phyloP scores from a whole-genome alignment of 164 flowering plant genomes.

The Dillenia turbinata region DNA sequence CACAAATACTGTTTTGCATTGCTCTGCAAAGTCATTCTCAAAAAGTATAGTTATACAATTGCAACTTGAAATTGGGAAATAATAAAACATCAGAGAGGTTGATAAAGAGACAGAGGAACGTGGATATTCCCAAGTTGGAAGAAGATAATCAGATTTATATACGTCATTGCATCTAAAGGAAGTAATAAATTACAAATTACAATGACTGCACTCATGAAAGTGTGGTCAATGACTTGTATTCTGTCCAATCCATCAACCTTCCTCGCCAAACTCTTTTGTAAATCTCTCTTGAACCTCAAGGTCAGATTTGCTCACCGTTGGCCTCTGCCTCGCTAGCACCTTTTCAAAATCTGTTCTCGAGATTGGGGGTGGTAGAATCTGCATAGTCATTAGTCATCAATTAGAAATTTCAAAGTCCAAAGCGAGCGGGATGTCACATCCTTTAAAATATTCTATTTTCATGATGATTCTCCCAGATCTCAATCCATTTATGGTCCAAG shows the following conservation, averaged over 20 bases:
- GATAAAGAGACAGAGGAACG: too few species aligned
- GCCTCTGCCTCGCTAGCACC: constrained; percentile 92
- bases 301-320: constrained; percentile 92
- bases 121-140: too few species aligned
- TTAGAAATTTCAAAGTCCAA: neutral
- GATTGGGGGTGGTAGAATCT: constrained; percentile 95
- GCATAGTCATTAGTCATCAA: constrained; percentile 8
- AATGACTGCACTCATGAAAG: neutral
- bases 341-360: constrained; percentile 82
- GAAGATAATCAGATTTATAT: too few species aligned
- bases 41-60: too few species aligned
- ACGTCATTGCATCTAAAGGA: too few species aligned
- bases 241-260: constrained; percentile 51
- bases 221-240: neutral
- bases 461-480: too few species aligned
- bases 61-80: too few species aligned
- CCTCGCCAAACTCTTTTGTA: constrained; percentile 96
- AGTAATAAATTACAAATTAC: neutral
- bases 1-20: too few species aligned
- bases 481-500: too few species aligned
- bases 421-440: neutral
- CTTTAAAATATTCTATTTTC: too few species aligned
- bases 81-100: too few species aligned
- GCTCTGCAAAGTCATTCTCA: too few species aligned
- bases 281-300: constrained; percentile 96